Evolutionary conservation across 495 filamentous ascomycete species (phyloP), one percentile per base, ranked within the genome.

Genomic region (Friedmanniomyces simplex): DNA sequence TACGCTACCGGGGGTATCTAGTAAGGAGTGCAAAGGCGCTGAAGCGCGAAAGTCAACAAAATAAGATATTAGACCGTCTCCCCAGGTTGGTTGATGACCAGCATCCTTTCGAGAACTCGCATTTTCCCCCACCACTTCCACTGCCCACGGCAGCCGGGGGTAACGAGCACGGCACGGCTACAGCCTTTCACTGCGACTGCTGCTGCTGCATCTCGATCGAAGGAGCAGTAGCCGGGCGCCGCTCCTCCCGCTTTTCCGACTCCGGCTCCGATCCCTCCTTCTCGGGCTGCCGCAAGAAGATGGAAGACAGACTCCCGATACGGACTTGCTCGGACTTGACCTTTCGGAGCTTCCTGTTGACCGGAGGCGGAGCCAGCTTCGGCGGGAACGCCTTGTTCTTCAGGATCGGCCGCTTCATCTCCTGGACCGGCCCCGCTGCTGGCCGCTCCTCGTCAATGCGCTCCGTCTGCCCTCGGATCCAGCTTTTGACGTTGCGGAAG

Each of bases 341-440:
- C 14, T 16, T 32, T 3, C 4, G 3, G 28, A 32, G 28, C 28
- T 32, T 32, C 28, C 28, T 32, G 4, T 3, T 32, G 28, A 32
- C 28, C 4, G 39, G 39, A 21, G 18, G 26, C 25, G 59, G 59
- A 16, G 59, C 59, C 20, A 62, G 46, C 20, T 6, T 54, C 28
- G 59, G 59, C 32, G 42, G n/a, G 8, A 50, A 47, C 1, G 59
- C 59, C 50, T 62, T 52, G 50, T 62, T 62, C 55, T 58, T 62
- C 39, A 58, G 49, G 12, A 30, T 22, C 18, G 55, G 49, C 22
- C 16, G 45, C 32, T 51, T 57, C 12, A 18, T 25, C 26, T 16
- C 32, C n/a, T 30, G 45, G 4, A 36, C 4, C 34, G 46, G 37
- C 25, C 32, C 7, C 6, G 16, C 30, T 18, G 59, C 21, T 48